Evolutionary conservation across 768 basidiomycete species (phyloP).

Genomic region (Tricholomella constricta): DNA sequence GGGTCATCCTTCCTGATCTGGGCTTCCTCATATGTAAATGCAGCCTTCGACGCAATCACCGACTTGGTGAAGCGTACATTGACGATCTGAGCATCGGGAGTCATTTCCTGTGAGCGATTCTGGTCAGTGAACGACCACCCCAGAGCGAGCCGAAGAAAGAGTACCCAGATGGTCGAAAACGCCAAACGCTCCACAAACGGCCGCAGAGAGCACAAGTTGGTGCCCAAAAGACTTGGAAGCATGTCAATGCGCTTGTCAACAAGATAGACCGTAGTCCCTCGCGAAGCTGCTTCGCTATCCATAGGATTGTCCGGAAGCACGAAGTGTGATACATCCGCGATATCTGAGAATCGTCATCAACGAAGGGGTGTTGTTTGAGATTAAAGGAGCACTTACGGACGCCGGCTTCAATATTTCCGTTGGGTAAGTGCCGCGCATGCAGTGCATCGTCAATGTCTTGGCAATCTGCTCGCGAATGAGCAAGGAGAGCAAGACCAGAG

Average conservation of each 20-base stretch:
- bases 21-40: slow-evolving; percentile 97
- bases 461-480: slow-evolving; percentile 57
- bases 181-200: slow-evolving; percentile 93
- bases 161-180: slow-evolving; percentile 94
- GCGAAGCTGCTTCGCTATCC: slow-evolving; percentile 93
- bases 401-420: slow-evolving; percentile 95
- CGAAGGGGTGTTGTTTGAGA: neutral
- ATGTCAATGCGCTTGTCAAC: slow-evolving; percentile 99
- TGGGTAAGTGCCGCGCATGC: slow-evolving; percentile 83
- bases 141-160: neutral
- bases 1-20: slow-evolving; percentile 91
- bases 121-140: slow-evolving; percentile 11
- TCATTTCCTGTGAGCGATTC: slow-evolving; percentile 73
- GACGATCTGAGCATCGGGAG: slow-evolving; percentile 85
- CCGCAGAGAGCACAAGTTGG: slow-evolving; percentile 91
- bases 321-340: slow-evolving; percentile 97
- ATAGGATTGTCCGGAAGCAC: slow-evolving; percentile 92
- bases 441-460: slow-evolving; percentile 99
- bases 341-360: slow-evolving; percentile 56
- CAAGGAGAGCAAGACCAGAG: neutral
- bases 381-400: slow-evolving; percentile 75
- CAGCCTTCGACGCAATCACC: slow-evolving; percentile 93
- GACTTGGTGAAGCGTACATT: slow-evolving; percentile 93
- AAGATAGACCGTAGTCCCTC: slow-evolving; percentile 96
- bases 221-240: slow-evolving; percentile 91